Evolutionary conservation across 202 grass and related monocot species (phyloP).

Genomic region (Carex arenaria): DNA sequence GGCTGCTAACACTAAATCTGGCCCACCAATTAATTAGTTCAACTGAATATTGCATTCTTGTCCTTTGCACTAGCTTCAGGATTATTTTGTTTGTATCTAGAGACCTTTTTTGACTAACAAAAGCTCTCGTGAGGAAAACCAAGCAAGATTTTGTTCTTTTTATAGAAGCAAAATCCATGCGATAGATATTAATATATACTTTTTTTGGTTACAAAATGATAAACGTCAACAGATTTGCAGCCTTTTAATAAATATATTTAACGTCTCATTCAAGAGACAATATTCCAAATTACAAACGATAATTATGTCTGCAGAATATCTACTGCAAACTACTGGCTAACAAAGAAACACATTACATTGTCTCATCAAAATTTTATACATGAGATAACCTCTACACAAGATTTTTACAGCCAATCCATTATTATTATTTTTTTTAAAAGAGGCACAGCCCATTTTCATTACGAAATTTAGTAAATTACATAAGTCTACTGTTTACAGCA

Average conservation of each 20-base stretch:
- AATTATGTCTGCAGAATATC: not conserved
- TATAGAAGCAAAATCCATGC: not conserved
- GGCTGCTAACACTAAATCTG: not conserved
- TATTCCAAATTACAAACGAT: not conserved
- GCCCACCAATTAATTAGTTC: not conserved
- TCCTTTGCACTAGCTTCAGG: not conserved
- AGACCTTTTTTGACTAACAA: not conserved
- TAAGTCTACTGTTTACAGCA: too few species aligned
- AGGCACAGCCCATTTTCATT: too few species aligned
- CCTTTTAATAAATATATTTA: not conserved
- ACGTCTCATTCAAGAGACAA: not conserved
- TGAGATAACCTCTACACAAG: not conserved
- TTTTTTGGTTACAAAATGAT: too few species aligned
- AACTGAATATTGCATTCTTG: not conserved
- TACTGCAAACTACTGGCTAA: not conserved
- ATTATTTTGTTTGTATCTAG: constrained; percentile 8
- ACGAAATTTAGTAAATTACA: too few species aligned
- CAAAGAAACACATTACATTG: not conserved
- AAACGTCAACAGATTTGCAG: too few species aligned
- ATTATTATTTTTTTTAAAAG: too few species aligned
- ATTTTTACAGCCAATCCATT: not conserved
- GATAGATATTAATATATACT: too few species aligned
- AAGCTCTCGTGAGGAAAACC: not conserved
- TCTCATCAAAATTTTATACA: constrained; percentile 4
- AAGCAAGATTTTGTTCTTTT: not conserved